Base-by-base conservation (phyloP, 306 rosid genomes). In the Cucurbita argyrosperma region DNA sequence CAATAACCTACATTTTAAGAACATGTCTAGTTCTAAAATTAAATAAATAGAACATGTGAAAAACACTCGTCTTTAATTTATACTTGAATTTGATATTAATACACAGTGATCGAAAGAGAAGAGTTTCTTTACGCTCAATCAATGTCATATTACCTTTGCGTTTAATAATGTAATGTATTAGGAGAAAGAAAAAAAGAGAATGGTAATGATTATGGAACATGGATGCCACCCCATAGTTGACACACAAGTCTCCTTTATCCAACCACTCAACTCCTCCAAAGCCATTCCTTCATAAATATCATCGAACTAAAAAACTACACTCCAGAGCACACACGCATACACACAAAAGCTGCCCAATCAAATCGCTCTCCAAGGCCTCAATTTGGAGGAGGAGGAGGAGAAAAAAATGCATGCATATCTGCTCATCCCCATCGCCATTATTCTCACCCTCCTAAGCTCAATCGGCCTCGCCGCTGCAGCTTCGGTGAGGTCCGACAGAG, bases 161-260 rank as follows among this genome's bases (percentile, higher is more conserved):
- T 21, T 21, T 21, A 21, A 21, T 26, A 26, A 58, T 26, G 8
- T 43, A 65, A 19, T 13, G 16, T 35, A 35, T 37, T 4, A 5
- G n/a, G 55, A 54, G 30, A 19, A 30, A 19, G 18, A 16, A 50
- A 26, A 19, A 49, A 73, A 38, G 42, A 39, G 71, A 59, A 82
- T 72, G 78, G 82, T 82, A 76, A 90, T 83, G 77, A 93, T 85
- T 67, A 83, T 76, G 76, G 96, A 90, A 93, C 98, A 80, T 90
- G 97, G 92, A 76, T 87, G 94, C 92, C 96, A 90, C 92, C 87
- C 78, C 79, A 79, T 5, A 62, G 83, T 85, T 87, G 82, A 86
- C 54, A 88, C 84, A 79, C 82, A 73, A 39, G 35, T 61, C 53
- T 62, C 70, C 10, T 68, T 14, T 54, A 47, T 57, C 79, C 79